Evolutionary conservation across 2,329 filamentous ascomycete species (phyloP).

Genomic region (Diaporthe vaccinii): DNA sequence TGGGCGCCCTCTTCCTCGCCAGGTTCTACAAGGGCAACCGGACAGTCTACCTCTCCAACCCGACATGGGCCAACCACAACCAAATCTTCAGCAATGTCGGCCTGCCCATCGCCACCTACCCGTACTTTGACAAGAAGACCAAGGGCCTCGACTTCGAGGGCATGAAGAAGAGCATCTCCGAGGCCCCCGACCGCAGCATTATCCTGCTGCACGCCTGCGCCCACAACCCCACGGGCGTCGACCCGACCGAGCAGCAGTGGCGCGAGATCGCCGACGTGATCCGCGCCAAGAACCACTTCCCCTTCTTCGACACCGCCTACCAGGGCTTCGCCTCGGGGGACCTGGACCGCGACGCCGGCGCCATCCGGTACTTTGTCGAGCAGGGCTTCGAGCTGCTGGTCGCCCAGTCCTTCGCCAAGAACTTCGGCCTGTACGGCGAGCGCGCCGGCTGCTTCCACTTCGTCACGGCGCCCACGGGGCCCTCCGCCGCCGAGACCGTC

Average conservation of each 20-base stretch:
- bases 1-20: conserved; percentile 92
- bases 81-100: conserved; percentile 97
- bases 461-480: conserved; percentile 79
- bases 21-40: conserved; percentile 87
- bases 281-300: conserved; percentile 85
- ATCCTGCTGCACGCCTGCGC: conserved; percentile 95
- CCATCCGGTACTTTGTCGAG: conserved; percentile 94
- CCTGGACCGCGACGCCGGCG: conserved; percentile 85
- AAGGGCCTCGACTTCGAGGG: conserved; percentile 93
- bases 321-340: conserved; percentile 97
- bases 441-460: conserved; percentile 97
- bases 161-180: conserved; percentile 79
- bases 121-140: conserved; percentile 91
- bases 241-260: conserved; percentile 95
- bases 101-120: conserved; percentile 84
- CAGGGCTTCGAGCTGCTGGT: conserved; percentile 91
- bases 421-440: conserved; percentile 97
- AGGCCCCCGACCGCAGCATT: conserved; percentile 83
- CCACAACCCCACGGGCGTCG: conserved; percentile 98
- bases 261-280: conserved; percentile 86
- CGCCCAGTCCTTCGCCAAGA: conserved; percentile 97
- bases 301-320: conserved; percentile 98
- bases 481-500: conserved; percentile 70
- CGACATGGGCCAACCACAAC: conserved; percentile 99
- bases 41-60: conserved; percentile 90